phyloP scores from a whole-genome alignment of 2,329 filamentous ascomycete species.

The Nemania abortiva region DNA sequence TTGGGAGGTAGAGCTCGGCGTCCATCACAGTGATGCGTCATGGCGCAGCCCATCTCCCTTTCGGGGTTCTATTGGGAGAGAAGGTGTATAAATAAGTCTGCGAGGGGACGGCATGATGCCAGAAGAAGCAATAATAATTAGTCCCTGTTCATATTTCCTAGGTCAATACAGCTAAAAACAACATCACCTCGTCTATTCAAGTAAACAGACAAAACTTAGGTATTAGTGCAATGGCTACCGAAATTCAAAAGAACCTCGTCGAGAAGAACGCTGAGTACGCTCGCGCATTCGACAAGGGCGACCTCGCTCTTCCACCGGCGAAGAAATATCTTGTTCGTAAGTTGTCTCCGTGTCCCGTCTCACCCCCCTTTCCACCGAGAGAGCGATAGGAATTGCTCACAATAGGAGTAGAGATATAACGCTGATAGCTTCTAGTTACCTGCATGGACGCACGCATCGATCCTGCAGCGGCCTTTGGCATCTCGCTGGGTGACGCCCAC shows the following conservation, averaged over 20 bases:
- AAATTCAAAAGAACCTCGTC: constrained; percentile 66
- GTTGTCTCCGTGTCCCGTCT: constrained; percentile 32
- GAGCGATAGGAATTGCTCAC: background rate
- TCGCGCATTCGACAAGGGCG: constrained; percentile 71
- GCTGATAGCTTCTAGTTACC: constrained; percentile 63
- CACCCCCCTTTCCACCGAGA: background rate
- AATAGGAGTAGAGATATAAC: background rate
- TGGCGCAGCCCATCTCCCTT: background rate
- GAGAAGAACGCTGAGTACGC: constrained; percentile 69
- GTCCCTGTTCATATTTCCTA: constrained; percentile 4
- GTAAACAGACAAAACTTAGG: background rate
- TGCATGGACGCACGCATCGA: constrained; percentile 87
- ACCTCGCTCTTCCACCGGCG: constrained; percentile 75
- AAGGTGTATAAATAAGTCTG: constrained; percentile 25
- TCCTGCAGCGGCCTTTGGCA: constrained; percentile 75
- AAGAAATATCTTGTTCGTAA: constrained; percentile 75
- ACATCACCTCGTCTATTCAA: background rate
- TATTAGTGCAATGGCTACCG: constrained; percentile 47
- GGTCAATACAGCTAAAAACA: background rate
- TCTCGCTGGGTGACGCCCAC: constrained; percentile 81
- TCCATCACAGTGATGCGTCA: constrained; percentile 19
- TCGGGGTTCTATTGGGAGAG: background rate
- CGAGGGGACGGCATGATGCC: constrained; percentile 2
- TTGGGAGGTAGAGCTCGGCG: constrained; percentile 1
- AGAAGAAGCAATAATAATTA: background rate